phyloP scores from a whole-genome alignment of 2,329 filamentous ascomycete species.

The Apiospora rasikravindrae region DNA sequence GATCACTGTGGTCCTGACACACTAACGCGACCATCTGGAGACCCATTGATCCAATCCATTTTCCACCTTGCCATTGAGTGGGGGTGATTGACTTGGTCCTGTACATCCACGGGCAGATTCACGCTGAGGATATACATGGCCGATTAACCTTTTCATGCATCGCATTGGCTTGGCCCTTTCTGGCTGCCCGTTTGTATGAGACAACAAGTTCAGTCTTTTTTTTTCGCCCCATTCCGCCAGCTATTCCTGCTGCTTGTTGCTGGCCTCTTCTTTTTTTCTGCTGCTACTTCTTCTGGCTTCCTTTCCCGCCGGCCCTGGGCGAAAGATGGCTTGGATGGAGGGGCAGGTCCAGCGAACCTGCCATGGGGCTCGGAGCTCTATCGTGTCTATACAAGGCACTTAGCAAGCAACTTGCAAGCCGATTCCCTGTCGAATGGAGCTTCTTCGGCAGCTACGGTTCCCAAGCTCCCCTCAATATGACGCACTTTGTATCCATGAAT shows the following conservation, averaged over 20 bases:
- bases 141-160: background rate
- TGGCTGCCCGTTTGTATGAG: background rate
- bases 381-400: background rate
- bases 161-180: background rate
- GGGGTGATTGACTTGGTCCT: background rate
- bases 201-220: background rate
- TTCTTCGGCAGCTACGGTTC: conserved; percentile 15
- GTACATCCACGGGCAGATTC: background rate
- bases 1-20: conserved; percentile 19
- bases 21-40: conserved; percentile 13
- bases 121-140: background rate
- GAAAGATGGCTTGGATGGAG: background rate
- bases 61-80: conserved; percentile 1
- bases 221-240: conserved; percentile 8
- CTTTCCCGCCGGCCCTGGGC: background rate
- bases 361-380: background rate
- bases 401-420: background rate
- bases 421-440: conserved; percentile 11
- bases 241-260: background rate
- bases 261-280: background rate
- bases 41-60: conserved; percentile 17
- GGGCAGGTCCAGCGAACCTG: conserved; percentile 1
- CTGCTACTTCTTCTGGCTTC: background rate
- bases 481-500: conserved; percentile 12
- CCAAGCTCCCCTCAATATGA: conserved; percentile 6